Conservation (phyloP, 306 rosid species). For the Cicer bijugum region DNA sequence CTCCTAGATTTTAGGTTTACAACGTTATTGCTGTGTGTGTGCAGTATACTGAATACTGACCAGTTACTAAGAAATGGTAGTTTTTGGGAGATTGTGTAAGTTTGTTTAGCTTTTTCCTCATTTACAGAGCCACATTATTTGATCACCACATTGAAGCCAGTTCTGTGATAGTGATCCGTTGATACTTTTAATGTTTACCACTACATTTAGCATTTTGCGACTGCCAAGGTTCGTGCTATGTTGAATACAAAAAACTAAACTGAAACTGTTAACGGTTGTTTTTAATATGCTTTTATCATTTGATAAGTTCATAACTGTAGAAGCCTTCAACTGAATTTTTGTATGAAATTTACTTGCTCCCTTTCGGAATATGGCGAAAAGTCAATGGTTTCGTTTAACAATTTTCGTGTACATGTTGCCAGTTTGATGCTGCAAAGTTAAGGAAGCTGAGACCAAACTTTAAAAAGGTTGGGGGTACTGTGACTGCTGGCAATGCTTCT, state of each 20-base stretch:
- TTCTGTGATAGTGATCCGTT: slow-evolving; percentile 7
- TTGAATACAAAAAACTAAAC: slow-evolving; percentile 32
- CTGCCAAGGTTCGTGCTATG: slow-evolving; percentile 19
- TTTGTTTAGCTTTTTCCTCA: slow-evolving; percentile 8
- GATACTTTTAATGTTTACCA: slow-evolving; percentile 6
- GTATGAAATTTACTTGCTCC: slow-evolving; percentile 37
- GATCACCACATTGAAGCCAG: slow-evolving; percentile 25
- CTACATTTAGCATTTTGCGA: slow-evolving; percentile 21
- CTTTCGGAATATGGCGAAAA: slow-evolving; percentile 27
- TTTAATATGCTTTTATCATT: slow-evolving; percentile 29
- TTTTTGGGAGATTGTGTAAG: slow-evolving; percentile 29
- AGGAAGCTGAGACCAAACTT: slow-evolving; percentile 84
- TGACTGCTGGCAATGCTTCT: slow-evolving; percentile 97
- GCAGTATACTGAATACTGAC: background rate
- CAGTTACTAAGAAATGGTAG: slow-evolving; percentile 19
- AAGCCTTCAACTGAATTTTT: slow-evolving; percentile 35
- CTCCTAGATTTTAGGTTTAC: slow-evolving; percentile 26
- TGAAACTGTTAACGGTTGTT: slow-evolving; percentile 17
- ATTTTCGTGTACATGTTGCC: slow-evolving; percentile 35
- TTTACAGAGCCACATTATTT: background rate
- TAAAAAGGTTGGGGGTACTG: slow-evolving; percentile 77
- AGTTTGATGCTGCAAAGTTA: slow-evolving; percentile 91
- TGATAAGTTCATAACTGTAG: slow-evolving; percentile 24
- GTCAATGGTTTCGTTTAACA: slow-evolving; percentile 28
- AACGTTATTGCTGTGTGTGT: background rate